Conservation (phyloP, 352 stramenopile genomes). For the Pythium grandisporangium region DNA sequence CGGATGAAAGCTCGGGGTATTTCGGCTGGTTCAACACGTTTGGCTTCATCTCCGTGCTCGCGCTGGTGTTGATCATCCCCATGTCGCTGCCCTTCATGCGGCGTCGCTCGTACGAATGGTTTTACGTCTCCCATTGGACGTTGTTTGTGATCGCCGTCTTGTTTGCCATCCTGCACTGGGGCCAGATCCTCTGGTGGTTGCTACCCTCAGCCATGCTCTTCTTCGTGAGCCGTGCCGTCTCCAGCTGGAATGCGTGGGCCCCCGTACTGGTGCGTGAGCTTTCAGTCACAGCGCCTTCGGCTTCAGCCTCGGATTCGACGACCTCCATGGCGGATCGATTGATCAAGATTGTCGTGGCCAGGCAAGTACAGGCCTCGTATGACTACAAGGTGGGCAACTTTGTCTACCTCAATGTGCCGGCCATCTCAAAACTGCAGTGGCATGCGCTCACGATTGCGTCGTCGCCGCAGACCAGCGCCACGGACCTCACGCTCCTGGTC, state of each 20-base stretch:
- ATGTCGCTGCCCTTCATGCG: constrained; percentile 45
- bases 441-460: constrained; percentile 9
- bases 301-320: constrained; percentile 15
- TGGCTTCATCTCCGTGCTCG: constrained; percentile 30
- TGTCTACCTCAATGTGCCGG: constrained; percentile 11
- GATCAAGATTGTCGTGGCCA: constrained; percentile 37
- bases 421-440: constrained; percentile 3
- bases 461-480: constrained; percentile 11
- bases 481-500: constrained; percentile 8
- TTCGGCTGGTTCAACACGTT: constrained; percentile 63
- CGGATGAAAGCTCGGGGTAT: constrained; percentile 16
- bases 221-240: constrained; percentile 38
- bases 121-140: constrained; percentile 49
- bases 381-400: constrained; percentile 5
- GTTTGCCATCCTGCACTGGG: constrained; percentile 49
- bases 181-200: constrained; percentile 55
- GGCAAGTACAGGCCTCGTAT: constrained; percentile 2
- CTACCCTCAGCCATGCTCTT: constrained; percentile 34
- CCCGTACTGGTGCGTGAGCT: constrained; percentile 29
- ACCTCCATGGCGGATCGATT: constrained; percentile 25
- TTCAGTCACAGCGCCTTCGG: too few species aligned
- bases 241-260: constrained; percentile 29
- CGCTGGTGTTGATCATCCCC: constrained; percentile 41
- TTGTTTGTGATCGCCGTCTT: constrained; percentile 43
- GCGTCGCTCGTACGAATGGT: constrained; percentile 43